These are phyloP conservation scores for Solanum habrochaites DNA, from an alignment of 257 asterid genomes.

Conservation along the genomic window DNA sequence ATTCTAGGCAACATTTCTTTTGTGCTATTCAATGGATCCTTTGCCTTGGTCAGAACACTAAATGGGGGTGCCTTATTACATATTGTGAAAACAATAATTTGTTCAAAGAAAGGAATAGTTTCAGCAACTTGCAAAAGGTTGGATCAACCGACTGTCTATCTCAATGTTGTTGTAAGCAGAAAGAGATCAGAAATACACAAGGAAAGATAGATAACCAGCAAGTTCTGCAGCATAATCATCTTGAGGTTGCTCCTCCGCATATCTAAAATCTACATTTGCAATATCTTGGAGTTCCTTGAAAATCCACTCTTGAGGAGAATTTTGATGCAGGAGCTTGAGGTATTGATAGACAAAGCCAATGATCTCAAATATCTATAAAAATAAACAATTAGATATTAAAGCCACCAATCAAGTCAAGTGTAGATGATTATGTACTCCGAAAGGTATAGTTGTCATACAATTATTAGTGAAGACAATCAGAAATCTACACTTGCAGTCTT, in stretches of 20 bases:
- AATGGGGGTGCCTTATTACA: neutral
- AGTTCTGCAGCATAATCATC: conserved; percentile 98
- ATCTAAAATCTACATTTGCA: conserved; percentile 80
- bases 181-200: neutral
- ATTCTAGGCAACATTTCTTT: neutral
- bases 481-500: neutral
- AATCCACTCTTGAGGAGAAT: conserved; percentile 87
- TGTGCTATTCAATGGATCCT: neutral
- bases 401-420: neutral
- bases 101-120: neutral
- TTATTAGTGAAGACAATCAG: neutral
- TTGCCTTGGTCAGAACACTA: neutral
- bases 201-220: conserved; percentile 37
- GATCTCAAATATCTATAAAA: conserved; percentile 68
- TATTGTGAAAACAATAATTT: neutral
- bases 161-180: neutral
- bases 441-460: neutral
- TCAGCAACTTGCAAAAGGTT: neutral
- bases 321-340: conserved; percentile 69
- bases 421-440: neutral
- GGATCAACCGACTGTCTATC: neutral
- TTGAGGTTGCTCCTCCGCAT: conserved; percentile 95
- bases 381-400: conserved; percentile 2
- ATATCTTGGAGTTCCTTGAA: conserved; percentile 92
- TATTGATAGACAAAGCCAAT: conserved; percentile 79